Evolutionary conservation across 2,329 filamentous ascomycete genomes (phyloP).

Genomic region (Thelonectria olida): DNA sequence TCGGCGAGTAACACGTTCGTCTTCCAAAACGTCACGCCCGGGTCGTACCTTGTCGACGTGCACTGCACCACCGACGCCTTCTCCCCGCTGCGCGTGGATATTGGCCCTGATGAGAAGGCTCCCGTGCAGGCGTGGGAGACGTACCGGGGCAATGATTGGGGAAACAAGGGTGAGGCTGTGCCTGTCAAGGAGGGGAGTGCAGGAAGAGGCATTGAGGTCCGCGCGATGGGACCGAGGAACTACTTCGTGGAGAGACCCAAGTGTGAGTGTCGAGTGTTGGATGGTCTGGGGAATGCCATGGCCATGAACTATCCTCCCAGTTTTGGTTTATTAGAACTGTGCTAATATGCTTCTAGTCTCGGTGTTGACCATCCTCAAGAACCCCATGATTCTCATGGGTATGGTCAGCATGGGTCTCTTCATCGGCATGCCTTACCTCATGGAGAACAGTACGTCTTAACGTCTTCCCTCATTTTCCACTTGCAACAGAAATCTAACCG

Average conservation of each 20-base stretch:
- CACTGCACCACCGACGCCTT: slow-evolving; percentile 80
- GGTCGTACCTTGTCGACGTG: slow-evolving; percentile 85
- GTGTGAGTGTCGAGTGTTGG: slow-evolving; percentile 68
- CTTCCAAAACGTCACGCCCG: slow-evolving; percentile 76
- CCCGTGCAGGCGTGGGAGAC: slow-evolving; percentile 80
- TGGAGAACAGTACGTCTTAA: slow-evolving; percentile 85
- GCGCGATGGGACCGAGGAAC: slow-evolving; percentile 69
- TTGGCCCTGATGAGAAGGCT: slow-evolving; percentile 52
- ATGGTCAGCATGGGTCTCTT: slow-evolving; percentile 84
- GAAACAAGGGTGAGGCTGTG: slow-evolving; percentile 77
- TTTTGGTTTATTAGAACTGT: not conserved
- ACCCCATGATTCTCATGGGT: slow-evolving; percentile 95
- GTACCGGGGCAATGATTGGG: slow-evolving; percentile 89
- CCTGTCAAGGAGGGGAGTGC: slow-evolving; percentile 49
- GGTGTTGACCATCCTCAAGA: slow-evolving; percentile 85
- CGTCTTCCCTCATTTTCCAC: not conserved
- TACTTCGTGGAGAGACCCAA: slow-evolving; percentile 80
- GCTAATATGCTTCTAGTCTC: slow-evolving; percentile 66
- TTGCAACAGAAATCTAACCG: slow-evolving; percentile 19
- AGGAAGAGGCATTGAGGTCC: slow-evolving; percentile 66
- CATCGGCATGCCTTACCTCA: slow-evolving; percentile 91
- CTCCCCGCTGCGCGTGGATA: slow-evolving; percentile 82
- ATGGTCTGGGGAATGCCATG: not conserved
- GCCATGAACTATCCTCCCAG: too few relatives aligned
- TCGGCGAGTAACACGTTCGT: slow-evolving; percentile 75